phyloP scores from a whole-genome alignment of 1,139 yeast species.

The Saccharomyces hybrid region DNA sequence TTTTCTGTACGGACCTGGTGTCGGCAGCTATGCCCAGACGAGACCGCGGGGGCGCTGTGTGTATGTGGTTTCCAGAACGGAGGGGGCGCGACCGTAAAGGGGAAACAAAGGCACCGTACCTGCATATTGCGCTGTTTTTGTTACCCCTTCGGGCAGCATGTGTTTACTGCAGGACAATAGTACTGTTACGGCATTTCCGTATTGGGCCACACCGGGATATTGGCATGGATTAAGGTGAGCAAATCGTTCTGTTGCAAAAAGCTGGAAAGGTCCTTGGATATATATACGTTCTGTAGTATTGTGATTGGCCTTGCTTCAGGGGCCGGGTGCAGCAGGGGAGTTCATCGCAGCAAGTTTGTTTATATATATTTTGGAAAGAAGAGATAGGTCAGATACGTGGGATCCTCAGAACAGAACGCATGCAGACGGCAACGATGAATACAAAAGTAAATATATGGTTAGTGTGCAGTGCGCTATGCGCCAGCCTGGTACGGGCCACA shows the following conservation, averaged over 20 bases:
- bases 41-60: not conserved
- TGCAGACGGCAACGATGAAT: not conserved
- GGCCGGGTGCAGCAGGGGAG: not conserved
- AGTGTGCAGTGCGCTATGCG: not conserved
- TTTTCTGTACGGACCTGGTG: not conserved
- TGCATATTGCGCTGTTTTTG: slow-evolving; percentile 6
- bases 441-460: not conserved
- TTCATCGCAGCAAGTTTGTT: not conserved
- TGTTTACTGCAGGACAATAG: slow-evolving; percentile 8
- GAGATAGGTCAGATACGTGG: not conserved
- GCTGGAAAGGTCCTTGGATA: not conserved
- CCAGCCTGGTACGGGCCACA: slow-evolving; percentile 2
- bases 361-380: not conserved
- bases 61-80: not conserved
- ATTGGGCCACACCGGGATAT: not conserved
- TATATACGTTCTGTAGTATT: not conserved
- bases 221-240: not conserved
- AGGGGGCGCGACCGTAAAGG: not conserved
- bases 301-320: not conserved
- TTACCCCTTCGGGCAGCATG: slow-evolving; percentile 7
- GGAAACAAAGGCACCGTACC: slow-evolving; percentile 6
- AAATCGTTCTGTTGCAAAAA: not conserved
- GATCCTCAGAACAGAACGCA: not conserved
- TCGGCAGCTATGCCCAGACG: not conserved
- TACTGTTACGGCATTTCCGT: not conserved